phyloP scores from a whole-genome alignment of 1,139 yeast species.

The Magnusiomyces tetraspermus region DNA sequence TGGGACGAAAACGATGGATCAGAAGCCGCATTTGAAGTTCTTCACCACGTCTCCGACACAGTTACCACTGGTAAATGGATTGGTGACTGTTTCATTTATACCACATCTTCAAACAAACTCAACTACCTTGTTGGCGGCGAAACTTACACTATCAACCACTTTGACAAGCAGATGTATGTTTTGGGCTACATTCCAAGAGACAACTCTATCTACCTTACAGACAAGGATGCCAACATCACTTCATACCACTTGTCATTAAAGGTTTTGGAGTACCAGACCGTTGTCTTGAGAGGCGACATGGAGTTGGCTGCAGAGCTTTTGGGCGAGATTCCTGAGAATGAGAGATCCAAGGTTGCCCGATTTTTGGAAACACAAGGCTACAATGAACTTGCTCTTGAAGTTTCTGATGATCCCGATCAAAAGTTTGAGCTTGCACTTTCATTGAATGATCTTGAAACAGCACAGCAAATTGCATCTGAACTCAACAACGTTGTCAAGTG shows the following conservation, averaged over 20 bases:
- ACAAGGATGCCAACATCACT: conserved; percentile 75
- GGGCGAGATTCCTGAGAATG: conserved; percentile 54
- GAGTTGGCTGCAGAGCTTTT: conserved; percentile 62
- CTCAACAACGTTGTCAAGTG: conserved; percentile 58
- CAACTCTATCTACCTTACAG: conserved; percentile 79
- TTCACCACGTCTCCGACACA: conserved; percentile 71
- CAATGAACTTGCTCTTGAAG: conserved; percentile 67
- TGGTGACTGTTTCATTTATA: conserved; percentile 92
- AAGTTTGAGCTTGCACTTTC: conserved; percentile 72
- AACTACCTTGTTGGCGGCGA: conserved; percentile 94
- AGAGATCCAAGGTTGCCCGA: conserved; percentile 73
- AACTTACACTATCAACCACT: conserved; percentile 84
- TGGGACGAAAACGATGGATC: conserved; percentile 79
- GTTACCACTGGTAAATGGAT: conserved; percentile 89
- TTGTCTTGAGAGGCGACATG: conserved; percentile 88
- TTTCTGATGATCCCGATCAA: conserved; percentile 79
- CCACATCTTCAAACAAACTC: conserved; percentile 76
- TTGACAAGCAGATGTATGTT: conserved; percentile 77
- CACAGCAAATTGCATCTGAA: conserved; percentile 56
- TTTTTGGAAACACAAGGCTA: conserved; percentile 91
- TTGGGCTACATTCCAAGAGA: conserved; percentile 88
- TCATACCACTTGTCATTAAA: conserved; percentile 76
- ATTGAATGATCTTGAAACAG: conserved; percentile 59
- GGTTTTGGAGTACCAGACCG: conserved; percentile 89
- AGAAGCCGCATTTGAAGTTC: conserved; percentile 74